Evolutionary conservation across 352 stramenopile species (phyloP).

Genomic region (Globisporangium megalacanthum): DNA sequence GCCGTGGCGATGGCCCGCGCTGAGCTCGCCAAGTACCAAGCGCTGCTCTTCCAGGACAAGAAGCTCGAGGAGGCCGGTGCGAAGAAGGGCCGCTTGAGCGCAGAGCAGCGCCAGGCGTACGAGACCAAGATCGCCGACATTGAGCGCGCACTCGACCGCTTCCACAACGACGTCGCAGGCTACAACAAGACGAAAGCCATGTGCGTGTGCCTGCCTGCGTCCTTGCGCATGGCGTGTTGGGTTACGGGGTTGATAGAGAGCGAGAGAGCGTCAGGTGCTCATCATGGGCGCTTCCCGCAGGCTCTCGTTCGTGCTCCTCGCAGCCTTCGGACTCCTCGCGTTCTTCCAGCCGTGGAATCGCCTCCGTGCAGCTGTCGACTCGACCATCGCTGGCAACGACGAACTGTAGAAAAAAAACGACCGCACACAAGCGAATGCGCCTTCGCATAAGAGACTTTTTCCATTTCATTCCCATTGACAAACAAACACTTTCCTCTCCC

Average conservation of each 20-base stretch:
- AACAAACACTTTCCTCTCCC: too few relatives aligned
- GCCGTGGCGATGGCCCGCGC: constrained; percentile 73
- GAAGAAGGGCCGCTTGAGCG: constrained; percentile 57
- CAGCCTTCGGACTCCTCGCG: constrained; percentile 57
- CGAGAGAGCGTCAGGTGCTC: not conserved
- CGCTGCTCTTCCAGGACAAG: constrained; percentile 78
- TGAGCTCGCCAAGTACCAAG: constrained; percentile 77
- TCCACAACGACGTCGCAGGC: constrained; percentile 67
- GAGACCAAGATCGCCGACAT: constrained; percentile 72
- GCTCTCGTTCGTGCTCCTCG: constrained; percentile 37
- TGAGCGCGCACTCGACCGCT: constrained; percentile 67
- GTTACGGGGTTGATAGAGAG: not conserved
- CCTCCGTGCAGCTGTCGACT: not conserved
- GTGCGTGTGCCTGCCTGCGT: constrained; percentile 22
- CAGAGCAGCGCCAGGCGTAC: constrained; percentile 41
- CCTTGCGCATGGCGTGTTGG: not conserved
- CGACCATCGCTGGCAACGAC: constrained; percentile 22
- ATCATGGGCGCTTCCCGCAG: constrained; percentile 7
- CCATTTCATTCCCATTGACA: constrained; percentile 12
- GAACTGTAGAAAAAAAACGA: constrained; percentile 22
- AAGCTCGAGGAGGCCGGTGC: constrained; percentile 68
- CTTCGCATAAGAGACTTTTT: constrained; percentile 1
- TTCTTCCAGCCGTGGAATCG: constrained; percentile 72
- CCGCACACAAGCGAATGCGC: too few relatives aligned
- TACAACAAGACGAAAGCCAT: constrained; percentile 80